phyloP scores from a whole-genome alignment of 805 yeast species.

The Wickerhamiella brachini region DNA sequence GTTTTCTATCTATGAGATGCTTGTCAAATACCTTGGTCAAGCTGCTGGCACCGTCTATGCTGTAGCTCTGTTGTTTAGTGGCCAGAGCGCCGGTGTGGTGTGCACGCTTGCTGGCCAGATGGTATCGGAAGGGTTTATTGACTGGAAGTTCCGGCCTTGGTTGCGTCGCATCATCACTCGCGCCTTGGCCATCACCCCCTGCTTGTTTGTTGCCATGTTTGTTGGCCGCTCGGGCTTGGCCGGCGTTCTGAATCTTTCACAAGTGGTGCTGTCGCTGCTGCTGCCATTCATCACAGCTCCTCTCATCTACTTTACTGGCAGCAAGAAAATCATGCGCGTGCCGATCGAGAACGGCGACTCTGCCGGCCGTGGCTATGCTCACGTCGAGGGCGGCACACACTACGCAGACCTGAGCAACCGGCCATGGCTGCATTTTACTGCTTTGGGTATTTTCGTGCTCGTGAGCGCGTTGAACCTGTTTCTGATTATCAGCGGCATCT shows the following conservation, averaged over 20 bases:
- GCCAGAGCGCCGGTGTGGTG: conserved; percentile 92
- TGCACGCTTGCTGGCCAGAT: conserved; percentile 90
- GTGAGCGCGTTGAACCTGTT: conserved; percentile 62
- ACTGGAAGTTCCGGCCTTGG: conserved; percentile 74
- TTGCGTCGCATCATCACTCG: conserved; percentile 67
- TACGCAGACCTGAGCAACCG: conserved; percentile 61
- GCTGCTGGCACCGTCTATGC: conserved; percentile 87
- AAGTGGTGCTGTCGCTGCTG: conserved; percentile 67
- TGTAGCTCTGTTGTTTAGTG: conserved; percentile 72
- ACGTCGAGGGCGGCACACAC: conserved; percentile 24
- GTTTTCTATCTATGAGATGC: conserved; percentile 61
- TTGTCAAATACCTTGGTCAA: conserved; percentile 56
- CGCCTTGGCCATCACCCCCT: conserved; percentile 73
- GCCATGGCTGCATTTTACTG: conserved; percentile 35
- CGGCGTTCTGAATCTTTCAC: conserved; percentile 61
- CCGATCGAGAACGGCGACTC: conserved; percentile 24
- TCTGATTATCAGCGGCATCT: conserved; percentile 34
- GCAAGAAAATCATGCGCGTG: conserved; percentile 46
- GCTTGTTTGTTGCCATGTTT: conserved; percentile 54
- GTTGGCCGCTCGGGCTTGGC: conserved; percentile 72
- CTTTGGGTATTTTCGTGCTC: conserved; percentile 52
- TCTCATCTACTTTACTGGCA: conserved; percentile 65
- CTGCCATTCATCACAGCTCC: conserved; percentile 86
- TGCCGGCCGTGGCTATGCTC: conserved; percentile 15
- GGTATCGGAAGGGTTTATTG: conserved; percentile 79